Evolutionary conservation across 306 rosid species (phyloP), one percentile per base, ranked within the genome.

Genomic region (Comarum palustre): DNA sequence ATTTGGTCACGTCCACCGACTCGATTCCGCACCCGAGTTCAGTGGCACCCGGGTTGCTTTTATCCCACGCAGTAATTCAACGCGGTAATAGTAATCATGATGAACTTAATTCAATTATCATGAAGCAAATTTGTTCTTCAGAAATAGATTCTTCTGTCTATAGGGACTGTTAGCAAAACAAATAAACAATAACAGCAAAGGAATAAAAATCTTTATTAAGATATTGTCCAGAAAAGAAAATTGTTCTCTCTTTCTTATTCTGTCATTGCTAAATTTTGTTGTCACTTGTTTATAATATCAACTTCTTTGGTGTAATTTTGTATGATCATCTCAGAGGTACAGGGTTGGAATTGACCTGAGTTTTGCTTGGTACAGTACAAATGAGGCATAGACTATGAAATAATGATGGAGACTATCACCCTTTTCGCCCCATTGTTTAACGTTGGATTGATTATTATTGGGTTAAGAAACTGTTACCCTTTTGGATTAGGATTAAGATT

Each of bases 141-240:
- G 85, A 73, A 42, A 66, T 82, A 8, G 96, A 89, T 86, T 89
- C 95, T 82, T 86, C 91, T 86, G 90, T 84, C 19, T 94, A 94
- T 82, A 86, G 78, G 52, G 90, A 91, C 81, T 91, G 98, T 89
- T 84, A 82, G 79, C 45, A 68, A 72, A 36, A 38, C 32, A 22
- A 71, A 59, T 29, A 22, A 55, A 52, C 55, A 22, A 79, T 48
- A 69, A 39, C 13, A 42, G 38, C 12, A 62, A 73, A 75, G 17
- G 66, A 50, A 55, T 17, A 70, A 45, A 58, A 73, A 31, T 74
- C 9, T 46, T 68, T 34, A 51, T 60, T 55, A 52, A 59, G 50
- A 29, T 54, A 34, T 29, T 39, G 41, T 42, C 43, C 3, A 68
- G 16, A 8, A 43, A 15, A 60, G 25, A 0, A 13, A 7, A 20